Conservation (phyloP, 441 rosid genomes). For the Syzygium syzygioides region DNA sequence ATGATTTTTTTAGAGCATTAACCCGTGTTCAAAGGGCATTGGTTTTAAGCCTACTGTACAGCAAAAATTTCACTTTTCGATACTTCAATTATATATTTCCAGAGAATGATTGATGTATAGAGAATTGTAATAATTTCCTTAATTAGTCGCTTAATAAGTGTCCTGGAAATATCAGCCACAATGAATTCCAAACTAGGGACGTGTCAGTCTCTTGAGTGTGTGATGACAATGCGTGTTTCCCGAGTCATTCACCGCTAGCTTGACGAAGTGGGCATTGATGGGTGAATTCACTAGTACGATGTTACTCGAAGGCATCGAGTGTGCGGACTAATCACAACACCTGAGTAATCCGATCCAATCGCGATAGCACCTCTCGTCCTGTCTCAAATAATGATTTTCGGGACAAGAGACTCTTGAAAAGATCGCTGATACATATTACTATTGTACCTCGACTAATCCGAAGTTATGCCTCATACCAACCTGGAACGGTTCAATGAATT, state of each 20-base stretch:
- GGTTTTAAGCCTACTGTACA: not conserved
- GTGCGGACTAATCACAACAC: not conserved
- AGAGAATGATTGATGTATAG: not conserved
- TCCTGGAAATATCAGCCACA: not conserved
- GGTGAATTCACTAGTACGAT: not conserved
- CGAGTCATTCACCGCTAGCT: not conserved
- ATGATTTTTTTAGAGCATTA: too few species aligned
- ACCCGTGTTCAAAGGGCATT: too few species aligned
- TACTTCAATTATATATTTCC: too few species aligned
- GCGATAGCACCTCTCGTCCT: fast-evolving
- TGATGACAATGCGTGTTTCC: not conserved
- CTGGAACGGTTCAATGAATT: not conserved
- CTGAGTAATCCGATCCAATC: not conserved
- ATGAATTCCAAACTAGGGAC: not conserved
- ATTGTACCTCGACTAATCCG: too few species aligned
- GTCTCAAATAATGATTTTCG: not conserved
- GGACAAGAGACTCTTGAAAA: not conserved
- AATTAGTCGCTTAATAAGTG: not conserved
- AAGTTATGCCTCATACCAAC: not conserved
- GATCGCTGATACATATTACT: not conserved
- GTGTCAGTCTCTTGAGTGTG: not conserved
- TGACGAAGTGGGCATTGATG: not conserved
- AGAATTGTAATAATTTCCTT: not conserved
- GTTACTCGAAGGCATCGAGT: fast-evolving
- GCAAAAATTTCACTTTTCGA: not conserved